Evolutionary conservation across 164 flowering plant species (phyloP).

Genomic region (Chimonanthus praecox): DNA sequence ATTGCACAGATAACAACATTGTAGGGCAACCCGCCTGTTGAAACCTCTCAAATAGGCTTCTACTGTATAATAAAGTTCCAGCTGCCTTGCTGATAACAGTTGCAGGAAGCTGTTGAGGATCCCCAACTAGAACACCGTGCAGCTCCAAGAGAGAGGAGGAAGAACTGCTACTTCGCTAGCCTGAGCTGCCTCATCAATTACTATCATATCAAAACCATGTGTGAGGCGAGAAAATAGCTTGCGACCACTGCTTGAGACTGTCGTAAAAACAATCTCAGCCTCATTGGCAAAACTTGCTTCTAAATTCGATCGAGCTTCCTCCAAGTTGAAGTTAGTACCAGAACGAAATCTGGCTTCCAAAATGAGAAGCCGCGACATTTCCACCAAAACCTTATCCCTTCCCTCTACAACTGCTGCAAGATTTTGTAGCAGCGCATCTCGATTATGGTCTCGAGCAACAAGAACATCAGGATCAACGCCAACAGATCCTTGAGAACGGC

Average conservation of each 20-base stretch:
- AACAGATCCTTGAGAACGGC: slow-evolving; percentile 87
- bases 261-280: slow-evolving; percentile 96
- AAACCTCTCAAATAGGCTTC: slow-evolving; percentile 94
- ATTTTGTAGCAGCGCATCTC: slow-evolving; percentile 69
- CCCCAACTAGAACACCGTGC: slow-evolving; percentile 97
- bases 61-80: slow-evolving; percentile 80
- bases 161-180: slow-evolving; percentile 92
- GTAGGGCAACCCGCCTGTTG: slow-evolving; percentile 97
- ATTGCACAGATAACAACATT: slow-evolving; percentile 85
- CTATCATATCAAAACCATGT: slow-evolving; percentile 99
- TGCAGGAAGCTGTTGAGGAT: slow-evolving; percentile 99
- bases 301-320: slow-evolving; percentile 84
- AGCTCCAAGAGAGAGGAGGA: slow-evolving; percentile 96
- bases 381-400: slow-evolving; percentile 80
- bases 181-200: slow-evolving; percentile 97
- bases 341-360: slow-evolving; percentile 68
- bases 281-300: slow-evolving; percentile 99
- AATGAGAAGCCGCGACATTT: slow-evolving; percentile 78
- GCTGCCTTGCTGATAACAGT: slow-evolving; percentile 98
- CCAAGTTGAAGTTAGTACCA: slow-evolving; percentile 62
- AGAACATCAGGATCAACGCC: slow-evolving; percentile 95
- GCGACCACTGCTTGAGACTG: slow-evolving; percentile 94
- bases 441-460: slow-evolving; percentile 74
- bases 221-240: slow-evolving; percentile 84
- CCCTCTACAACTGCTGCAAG: slow-evolving; percentile 87